Base-by-base conservation (phyloP, 1,139 yeast species). In the Chernovozyma aurita region DNA sequence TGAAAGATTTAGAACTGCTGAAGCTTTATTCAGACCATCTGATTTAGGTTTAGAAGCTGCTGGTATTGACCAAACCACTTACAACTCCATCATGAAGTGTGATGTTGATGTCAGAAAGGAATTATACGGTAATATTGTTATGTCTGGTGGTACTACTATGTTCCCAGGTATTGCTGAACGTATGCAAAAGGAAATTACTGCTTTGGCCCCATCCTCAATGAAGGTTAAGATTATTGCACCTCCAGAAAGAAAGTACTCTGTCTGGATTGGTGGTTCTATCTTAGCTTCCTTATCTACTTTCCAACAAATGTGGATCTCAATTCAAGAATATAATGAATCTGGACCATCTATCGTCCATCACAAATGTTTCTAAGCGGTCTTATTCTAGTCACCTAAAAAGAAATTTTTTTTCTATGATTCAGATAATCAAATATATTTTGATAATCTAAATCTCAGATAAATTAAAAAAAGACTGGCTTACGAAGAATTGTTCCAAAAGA, bases 151-250 rank as follows among this genome's bases (percentile, higher is more conserved):
- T 85, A 88, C 97, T 62, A 90, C 97, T 57, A 87, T 92, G 97
- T 90, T 88, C 95, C 97, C 97, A 73, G 97, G 97, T 80, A 88
- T 92, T 70, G 97, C 97, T 70, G 97, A 92, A 80, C 92, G 98
- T 82, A 88, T 92, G 96, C 97, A 92, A 81, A 92, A 90, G 86
- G 97, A 92, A 78, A 88, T 92, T 62, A 87, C 97, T 57, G 96
- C 97, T 59, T 84, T 92, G 77, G 97, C 97, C 65, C 97, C 97
- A 71, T 87, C 97, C 55, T 88, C 97, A 47, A 92, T 92, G 97
- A 92, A 92, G 87, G 95, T 92, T 64, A 92, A 92, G 86, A 88
- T 92, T 67, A 85, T 87, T 67, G 97, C 98, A 69, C 97, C 97
- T 56, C 97, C 97, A 58, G 97, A 92, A 77, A 85, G 98, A 80